A percentile compares a stretch with the other conserved stretches of the same genome.
These are phyloP conservation scores for Choiromyces venosus DNA, from an alignment of 495 filamentous ascomycete species.

Conservation along the genomic window DNA sequence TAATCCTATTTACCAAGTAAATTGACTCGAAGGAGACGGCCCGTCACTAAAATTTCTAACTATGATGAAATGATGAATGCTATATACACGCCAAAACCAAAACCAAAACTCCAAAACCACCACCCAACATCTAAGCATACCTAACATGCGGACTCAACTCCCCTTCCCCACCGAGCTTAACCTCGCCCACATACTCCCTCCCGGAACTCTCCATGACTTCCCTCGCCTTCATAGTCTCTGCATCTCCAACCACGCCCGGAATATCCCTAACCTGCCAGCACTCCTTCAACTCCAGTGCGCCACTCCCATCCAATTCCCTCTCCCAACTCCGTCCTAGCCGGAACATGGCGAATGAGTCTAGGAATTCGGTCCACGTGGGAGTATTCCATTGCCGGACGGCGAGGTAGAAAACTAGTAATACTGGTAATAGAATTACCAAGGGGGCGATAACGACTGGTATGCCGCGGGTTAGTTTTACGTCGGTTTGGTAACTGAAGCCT, in stretches of 20 bases:
- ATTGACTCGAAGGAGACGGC: no score
- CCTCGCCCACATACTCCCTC: slow-evolving; percentile 18
- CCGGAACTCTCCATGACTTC: slow-evolving; percentile 8
- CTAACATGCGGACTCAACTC: slow-evolving; percentile 8
- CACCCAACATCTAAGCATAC: slow-evolving; percentile 8
- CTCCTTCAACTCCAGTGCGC: slow-evolving; percentile 16
- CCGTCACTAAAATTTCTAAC: not conserved
- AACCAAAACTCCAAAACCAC: not conserved
- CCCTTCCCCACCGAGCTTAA: slow-evolving; percentile 17
- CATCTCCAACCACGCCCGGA: slow-evolving; percentile 26
- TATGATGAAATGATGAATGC: no score
- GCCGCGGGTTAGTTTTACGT: slow-evolving; percentile 25
- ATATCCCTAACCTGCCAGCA: slow-evolving; percentile 31
- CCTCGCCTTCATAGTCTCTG: slow-evolving; percentile 5
- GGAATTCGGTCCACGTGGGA: slow-evolving; percentile 34
- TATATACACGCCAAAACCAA: slow-evolving; percentile 5
- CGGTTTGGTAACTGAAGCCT: slow-evolving; percentile 29
- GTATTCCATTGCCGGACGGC: slow-evolving; percentile 23
- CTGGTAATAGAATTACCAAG: slow-evolving; percentile 22
- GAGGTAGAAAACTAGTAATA: slow-evolving; percentile 24
- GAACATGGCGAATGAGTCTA: slow-evolving; percentile 34
- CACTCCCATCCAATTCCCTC: slow-evolving; percentile 24
- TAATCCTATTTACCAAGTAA: not conserved
- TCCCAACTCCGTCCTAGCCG: slow-evolving; percentile 26
- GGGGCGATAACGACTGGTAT: slow-evolving; percentile 22